phyloP scores from a whole-genome alignment of 352 stramenopile species.

The Pythium periplocum region DNA sequence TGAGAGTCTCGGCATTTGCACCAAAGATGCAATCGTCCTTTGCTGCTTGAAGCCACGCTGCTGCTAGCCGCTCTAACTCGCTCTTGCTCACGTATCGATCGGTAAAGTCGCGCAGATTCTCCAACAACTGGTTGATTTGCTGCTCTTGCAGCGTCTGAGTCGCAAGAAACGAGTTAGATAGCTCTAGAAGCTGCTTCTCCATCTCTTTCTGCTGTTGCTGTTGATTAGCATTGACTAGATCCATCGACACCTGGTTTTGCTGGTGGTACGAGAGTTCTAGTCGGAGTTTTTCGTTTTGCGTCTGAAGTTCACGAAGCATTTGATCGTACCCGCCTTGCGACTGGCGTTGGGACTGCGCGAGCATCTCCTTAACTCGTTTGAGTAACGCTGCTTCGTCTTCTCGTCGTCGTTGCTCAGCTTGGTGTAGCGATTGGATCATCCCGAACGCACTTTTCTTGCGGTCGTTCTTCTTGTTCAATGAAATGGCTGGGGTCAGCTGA shows the following conservation, averaged over 20 bases:
- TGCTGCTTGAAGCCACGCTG: slow-evolving; percentile 36
- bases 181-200: slow-evolving; percentile 16
- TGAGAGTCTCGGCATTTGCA: slow-evolving; percentile 25
- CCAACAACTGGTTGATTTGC: slow-evolving; percentile 16
- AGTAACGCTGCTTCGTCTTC: slow-evolving; percentile 11
- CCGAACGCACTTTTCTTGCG: slow-evolving; percentile 26
- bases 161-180: slow-evolving; percentile 17
- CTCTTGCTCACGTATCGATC: slow-evolving; percentile 21
- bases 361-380: slow-evolving; percentile 5
- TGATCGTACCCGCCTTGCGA: slow-evolving; percentile 24
- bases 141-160: slow-evolving; percentile 27
- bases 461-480: not conserved
- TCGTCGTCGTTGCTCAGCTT: slow-evolving; percentile 26
- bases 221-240: slow-evolving; percentile 5
- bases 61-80: slow-evolving; percentile 23
- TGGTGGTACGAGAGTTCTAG: slow-evolving; percentile 15
- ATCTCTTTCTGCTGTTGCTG: slow-evolving; percentile 21
- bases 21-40: slow-evolving; percentile 56
- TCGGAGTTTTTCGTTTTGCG: slow-evolving; percentile 13
- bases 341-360: slow-evolving; percentile 7
- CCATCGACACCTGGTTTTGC: slow-evolving; percentile 16
- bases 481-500: too few species aligned
- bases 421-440: slow-evolving; percentile 38
- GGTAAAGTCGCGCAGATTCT: slow-evolving; percentile 17
- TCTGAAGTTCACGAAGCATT: slow-evolving; percentile 34